Base-by-base conservation (phyloP, 1,139 yeast species). In the Yamadazyma oceani region DNA sequence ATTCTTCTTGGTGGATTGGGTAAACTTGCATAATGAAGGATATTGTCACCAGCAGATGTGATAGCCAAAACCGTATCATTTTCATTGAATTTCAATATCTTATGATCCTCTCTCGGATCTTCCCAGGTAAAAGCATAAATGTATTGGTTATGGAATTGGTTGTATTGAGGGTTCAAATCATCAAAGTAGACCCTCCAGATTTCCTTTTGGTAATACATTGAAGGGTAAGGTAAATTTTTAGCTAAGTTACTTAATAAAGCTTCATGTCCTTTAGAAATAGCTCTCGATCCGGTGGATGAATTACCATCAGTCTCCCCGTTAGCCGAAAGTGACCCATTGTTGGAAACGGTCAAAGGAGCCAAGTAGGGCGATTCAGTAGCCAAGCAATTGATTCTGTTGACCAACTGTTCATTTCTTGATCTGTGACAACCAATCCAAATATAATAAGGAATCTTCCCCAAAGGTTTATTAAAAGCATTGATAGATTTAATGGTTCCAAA, bases 51-150 rank as follows among this genome's bases (percentile, higher is more conserved):
- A 6, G 95, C 95, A 34, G 92, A 84, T 7, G 95, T 85, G 42
- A 85, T 85, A 17, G 92, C 92, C 50, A 85, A 70, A 8, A 85
- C 86, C 1, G 87, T 82, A 53, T 85, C 95, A 23, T 75, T 69
- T 12, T 78, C 62, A 27, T 70, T 67, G 50, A 85, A 69, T 36
- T 80, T 73, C 49, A 85, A 69, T 42, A 85, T 81, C 31, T 73
- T 71, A 46, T 80, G 75, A 60, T 85, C 95, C 60, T 84, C 94
- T 41, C 85, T 73, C 24, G 95, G 95, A 57, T 85, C 95, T 62
- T 85, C 95, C 95, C 95, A 85, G 8, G 94, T 85, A 62, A 85
- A 85, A 3, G 95, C 90, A 55, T 85, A 85, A 42, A 85, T 85
- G 58, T 84, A 85, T 61, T 85, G 89, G 55, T 83, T 73, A 42